phyloP scores from a whole-genome alignment of 2,329 filamentous ascomycete species.

The Fusarium beomiforme region DNA sequence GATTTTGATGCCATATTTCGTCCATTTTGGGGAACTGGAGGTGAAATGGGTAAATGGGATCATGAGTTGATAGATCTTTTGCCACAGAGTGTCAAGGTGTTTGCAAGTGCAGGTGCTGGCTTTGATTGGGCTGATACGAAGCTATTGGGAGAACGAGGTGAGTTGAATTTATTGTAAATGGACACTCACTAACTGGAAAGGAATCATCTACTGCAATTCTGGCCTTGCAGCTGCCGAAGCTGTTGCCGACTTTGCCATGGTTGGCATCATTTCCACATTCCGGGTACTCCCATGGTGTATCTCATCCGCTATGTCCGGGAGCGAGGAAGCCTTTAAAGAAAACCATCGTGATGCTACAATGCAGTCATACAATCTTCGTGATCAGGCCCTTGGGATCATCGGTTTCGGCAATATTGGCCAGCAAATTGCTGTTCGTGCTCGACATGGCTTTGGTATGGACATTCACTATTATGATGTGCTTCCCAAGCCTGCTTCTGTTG shows the following conservation, averaged over 20 bases:
- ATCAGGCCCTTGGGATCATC: conserved; percentile 71
- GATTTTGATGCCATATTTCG: conserved; percentile 65
- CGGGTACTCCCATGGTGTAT: conserved; percentile 74
- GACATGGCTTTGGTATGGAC: conserved; percentile 71
- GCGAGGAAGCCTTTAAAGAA: conserved; percentile 57
- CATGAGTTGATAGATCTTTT: conserved; percentile 66
- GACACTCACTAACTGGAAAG: conserved; percentile 44
- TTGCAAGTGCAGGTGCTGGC: conserved; percentile 71
- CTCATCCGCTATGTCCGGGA: conserved; percentile 58
- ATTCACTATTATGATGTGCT: conserved; percentile 71
- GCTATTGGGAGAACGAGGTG: conserved; percentile 68
- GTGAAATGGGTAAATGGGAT: conserved; percentile 74
- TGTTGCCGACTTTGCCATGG: conserved; percentile 76
- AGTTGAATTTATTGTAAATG: background rate
- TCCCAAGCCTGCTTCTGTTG: conserved; percentile 57
- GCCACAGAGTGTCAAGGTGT: conserved; percentile 66
- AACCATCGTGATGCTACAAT: conserved; percentile 70
- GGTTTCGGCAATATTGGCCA: conserved; percentile 75
- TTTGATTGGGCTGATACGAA: conserved; percentile 75
- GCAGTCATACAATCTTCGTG: conserved; percentile 70
- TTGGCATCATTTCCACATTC: conserved; percentile 75
- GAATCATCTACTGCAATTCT: conserved; percentile 78
- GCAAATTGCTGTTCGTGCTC: conserved; percentile 64
- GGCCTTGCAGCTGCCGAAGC: conserved; percentile 76
- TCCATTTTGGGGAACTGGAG: conserved; percentile 71